Base-by-base conservation (phyloP, 1,284 basidiomycete species). In the Trametes polyzona region DNA sequence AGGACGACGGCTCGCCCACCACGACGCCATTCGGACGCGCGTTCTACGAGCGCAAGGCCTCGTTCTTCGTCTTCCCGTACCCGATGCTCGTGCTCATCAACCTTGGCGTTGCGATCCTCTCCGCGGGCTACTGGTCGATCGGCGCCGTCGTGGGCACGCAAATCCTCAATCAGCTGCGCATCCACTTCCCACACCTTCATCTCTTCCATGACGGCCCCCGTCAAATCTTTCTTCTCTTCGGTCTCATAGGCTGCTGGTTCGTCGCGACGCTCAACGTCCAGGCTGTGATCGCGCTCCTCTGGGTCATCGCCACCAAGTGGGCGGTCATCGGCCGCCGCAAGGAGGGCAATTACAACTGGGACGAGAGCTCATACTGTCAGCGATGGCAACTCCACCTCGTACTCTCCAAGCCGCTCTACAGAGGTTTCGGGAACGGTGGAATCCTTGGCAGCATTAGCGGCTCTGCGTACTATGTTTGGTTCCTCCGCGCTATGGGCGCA, bases 11-110 rank as follows among this genome's bases (percentile, higher is more conserved):
- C 53, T 23, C n/a, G 11, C 52, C 61, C 19, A 78, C 77, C 1
- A 74, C 67, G 29, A 79, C 77, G 2, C 79, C 79, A 3, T 81
- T 81, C 60, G 78, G 77, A n/a, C 71, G 73, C 50, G 78, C 79
- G 1, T 80, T 76, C 66, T 78, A 81, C 70, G 69, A 71, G 58
- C 69, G 74, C 52, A 56, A 78, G 57, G 77, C 78, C 7, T 55
- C 69, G 29, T 80, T 74, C 64, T 78, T 75, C 57, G 78, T 81
- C 44, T 71, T 73, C 58, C 78, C 79, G 3, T 79, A 78, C 62
- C 39, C 54, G 35, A 23, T 78, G 40, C 64, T 81, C 33, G 66
- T 79, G 49, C 8, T 64, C 27, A 71, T 76, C 63, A 75, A 77
- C 40, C 9, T 61, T 30, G 17, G 23, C 48, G 59, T 63, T 52